A percentile compares a stretch with the other conserved stretches of the same genome.
Conservation (phyloP, 2,329 filamentous ascomycete genomes). For the Penicillium sp. region DNA sequence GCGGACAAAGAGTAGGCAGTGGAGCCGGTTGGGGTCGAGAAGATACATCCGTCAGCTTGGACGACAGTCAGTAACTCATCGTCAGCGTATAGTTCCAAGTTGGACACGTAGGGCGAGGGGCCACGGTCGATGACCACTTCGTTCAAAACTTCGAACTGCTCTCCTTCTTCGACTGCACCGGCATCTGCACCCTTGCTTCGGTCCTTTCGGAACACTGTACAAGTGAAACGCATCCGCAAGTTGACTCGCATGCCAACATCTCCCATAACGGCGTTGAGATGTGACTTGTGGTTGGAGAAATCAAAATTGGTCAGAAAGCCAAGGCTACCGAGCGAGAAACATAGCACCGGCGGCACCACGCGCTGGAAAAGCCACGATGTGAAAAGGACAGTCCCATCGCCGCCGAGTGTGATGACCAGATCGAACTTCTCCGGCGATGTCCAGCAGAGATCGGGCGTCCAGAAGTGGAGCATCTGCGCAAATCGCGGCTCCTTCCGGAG, state of each 20-base stretch:
- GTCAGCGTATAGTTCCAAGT: constrained; percentile 92
- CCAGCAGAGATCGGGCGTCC: constrained; percentile 96
- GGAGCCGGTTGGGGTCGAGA: constrained; percentile 89
- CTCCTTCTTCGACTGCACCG: constrained; percentile 72
- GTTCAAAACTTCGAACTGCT: constrained; percentile 97
- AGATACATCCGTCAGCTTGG: constrained; percentile 95
- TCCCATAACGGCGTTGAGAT: constrained; percentile 86
- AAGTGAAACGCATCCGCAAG: constrained; percentile 97
- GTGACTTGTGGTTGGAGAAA: constrained; percentile 80
- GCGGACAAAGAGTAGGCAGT: constrained; percentile 96
- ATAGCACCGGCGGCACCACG: constrained; percentile 87
- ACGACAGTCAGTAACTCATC: constrained; percentile 92
- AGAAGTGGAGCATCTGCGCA: constrained; percentile 82
- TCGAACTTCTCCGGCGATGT: constrained; percentile 91
- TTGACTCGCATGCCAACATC: constrained; percentile 95
- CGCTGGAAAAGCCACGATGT: constrained; percentile 96
- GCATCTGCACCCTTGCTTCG: constrained; percentile 43
- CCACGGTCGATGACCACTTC: constrained; percentile 97
- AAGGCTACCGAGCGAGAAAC: constrained; percentile 85
- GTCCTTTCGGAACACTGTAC: constrained; percentile 81
- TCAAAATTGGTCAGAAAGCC: constrained; percentile 98
- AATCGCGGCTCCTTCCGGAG: constrained; percentile 70
- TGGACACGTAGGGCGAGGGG: constrained; percentile 93
- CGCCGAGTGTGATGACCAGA: constrained; percentile 84
- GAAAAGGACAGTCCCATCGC: constrained; percentile 95